Base-by-base conservation (phyloP, 2,329 filamentous ascomycete genomes). In the Colletotrichum agaves region DNA sequence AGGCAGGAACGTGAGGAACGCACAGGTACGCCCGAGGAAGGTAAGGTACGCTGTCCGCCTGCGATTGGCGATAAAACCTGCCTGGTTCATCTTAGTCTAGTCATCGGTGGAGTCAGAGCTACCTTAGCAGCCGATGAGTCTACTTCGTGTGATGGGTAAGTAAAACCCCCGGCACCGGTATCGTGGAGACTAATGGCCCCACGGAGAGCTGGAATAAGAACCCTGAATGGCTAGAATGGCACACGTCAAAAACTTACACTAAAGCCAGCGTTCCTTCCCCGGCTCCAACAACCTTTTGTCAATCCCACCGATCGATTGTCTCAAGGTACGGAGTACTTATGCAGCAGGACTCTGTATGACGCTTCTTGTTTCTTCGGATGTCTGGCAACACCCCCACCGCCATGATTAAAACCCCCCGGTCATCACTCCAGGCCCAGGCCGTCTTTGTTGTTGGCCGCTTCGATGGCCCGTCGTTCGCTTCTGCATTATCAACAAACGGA, bases 301-400 rank as follows among this genome's bases (percentile, higher is more conserved):
- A 41, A 33, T 23, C 35, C 27, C 27, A 27, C 27, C 33, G 21
- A 56, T 56, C 21, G 35, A 56, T 56, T 56, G 52, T 56, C 52
- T 56, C 37, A 27, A 27, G 27, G 27, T n/a, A n/a, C n/a, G n/a
- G n/a, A 7, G 27, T 27, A 43, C 52, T 23, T 15, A n/a, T 56
- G 52, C 52, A 41, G 35, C 52, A 43, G 17, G 19, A 44, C 2
- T 44, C 41, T 27, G 17, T 15, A 56, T 35, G 41, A 11, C 13
- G 1, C 23, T 39, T 43, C 19, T 39, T 43, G 13, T 41, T 41
- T 41, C 31, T 19, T 37, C 33, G 31, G 50, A 39, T 19, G 7
- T 11, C n/a, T 53, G 31, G 52, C 33, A 56, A 35, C 35, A 41
- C 27, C 35, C 27, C 52, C 52, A 41, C 52, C 35, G 27, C n/a